phyloP scores from a whole-genome alignment of 192 early-diverging fungal species.

The Coemansia asiatica region DNA sequence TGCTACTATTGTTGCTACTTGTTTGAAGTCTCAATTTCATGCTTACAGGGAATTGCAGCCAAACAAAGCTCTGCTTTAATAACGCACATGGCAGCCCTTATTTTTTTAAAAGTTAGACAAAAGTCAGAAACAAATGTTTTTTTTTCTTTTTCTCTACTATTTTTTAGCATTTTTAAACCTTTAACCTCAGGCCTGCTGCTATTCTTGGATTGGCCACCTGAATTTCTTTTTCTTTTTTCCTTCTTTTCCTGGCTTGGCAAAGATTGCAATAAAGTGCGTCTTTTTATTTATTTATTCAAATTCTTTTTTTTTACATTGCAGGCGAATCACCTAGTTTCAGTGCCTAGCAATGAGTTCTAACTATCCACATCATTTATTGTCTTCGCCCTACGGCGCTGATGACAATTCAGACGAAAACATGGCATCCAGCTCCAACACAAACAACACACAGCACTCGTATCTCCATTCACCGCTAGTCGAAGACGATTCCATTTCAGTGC shows the following conservation, averaged over 20 bases:
- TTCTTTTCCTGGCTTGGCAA: no score
- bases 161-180: background rate
- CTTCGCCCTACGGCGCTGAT: conserved; percentile 44
- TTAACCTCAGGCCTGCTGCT: background rate
- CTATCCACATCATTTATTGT: conserved; percentile 27
- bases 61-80: background rate
- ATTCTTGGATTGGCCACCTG: background rate
- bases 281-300: background rate
- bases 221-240: background rate
- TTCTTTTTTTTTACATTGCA: background rate
- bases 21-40: background rate
- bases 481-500: conserved; percentile 44
- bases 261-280: no score
- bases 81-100: background rate
- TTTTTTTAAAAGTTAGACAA: background rate
- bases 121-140: background rate
- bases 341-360: conserved; percentile 15
- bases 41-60: no score
- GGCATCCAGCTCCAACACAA: conserved; percentile 17
- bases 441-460: conserved; percentile 37
- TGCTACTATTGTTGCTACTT: no score
- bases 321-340: background rate
- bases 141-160: background rate
- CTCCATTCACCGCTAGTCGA: conserved; percentile 48
- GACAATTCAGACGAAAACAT: conserved; percentile 40